Percentiles rank a stretch among this genome's conserved stretches.
phyloP scores from a whole-genome alignment of 2,329 filamentous ascomycete genomes.

The Coleophoma crateriformis region DNA sequence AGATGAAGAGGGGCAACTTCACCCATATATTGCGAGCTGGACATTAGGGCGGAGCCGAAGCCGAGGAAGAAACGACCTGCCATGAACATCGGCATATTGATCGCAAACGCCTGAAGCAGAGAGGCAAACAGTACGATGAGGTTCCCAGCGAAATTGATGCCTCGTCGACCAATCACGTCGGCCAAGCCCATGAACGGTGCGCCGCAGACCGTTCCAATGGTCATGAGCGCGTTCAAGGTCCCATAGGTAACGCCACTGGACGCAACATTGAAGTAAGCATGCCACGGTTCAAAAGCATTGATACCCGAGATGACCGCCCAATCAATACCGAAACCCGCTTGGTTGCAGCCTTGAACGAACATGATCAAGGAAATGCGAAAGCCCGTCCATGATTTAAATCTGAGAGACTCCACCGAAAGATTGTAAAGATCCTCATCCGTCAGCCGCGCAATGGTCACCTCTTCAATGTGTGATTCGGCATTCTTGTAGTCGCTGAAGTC shows the following conservation, averaged over 20 bases:
- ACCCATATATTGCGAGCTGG: slow-evolving; percentile 36
- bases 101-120: slow-evolving; percentile 18
- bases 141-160: slow-evolving; percentile 41
- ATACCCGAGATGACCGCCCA: slow-evolving; percentile 43
- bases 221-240: slow-evolving; percentile 41
- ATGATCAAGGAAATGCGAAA: slow-evolving; percentile 35
- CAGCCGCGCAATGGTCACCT: slow-evolving; percentile 37
- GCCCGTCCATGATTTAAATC: slow-evolving; percentile 33
- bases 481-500: slow-evolving; percentile 26
- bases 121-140: slow-evolving; percentile 37
- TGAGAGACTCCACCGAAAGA: slow-evolving; percentile 34
- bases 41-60: slow-evolving; percentile 18
- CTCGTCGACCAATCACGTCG: slow-evolving; percentile 45
- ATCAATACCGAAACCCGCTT: slow-evolving; percentile 39
- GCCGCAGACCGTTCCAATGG: slow-evolving; percentile 38
- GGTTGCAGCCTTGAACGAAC: slow-evolving; percentile 40
- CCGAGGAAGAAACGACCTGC: slow-evolving; percentile 18
- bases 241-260: slow-evolving; percentile 28
- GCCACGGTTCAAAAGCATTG: slow-evolving; percentile 36
- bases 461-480: slow-evolving; percentile 32
- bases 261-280: slow-evolving; percentile 36
- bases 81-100: slow-evolving; percentile 17
- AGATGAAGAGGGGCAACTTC: slow-evolving; percentile 42
- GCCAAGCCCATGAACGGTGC: slow-evolving; percentile 43
- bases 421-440: slow-evolving; percentile 39